Conservation (phyloP, 2,329 filamentous ascomycete genomes). For the Didymella lethalis region DNA sequence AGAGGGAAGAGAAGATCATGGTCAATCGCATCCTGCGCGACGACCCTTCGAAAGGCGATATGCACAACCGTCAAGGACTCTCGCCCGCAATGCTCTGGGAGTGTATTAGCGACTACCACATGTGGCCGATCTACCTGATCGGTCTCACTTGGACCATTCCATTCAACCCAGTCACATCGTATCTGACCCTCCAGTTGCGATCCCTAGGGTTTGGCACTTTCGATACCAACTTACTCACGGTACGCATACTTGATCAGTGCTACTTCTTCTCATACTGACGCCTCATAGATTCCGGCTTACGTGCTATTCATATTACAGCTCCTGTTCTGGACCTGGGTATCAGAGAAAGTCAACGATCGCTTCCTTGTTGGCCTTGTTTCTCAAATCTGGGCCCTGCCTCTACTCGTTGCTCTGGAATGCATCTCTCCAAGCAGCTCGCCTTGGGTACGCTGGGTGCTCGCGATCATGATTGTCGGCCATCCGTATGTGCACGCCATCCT, state of each 20-base stretch:
- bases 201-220: constrained; percentile 49
- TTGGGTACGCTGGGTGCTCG: constrained; percentile 52
- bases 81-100: constrained; percentile 58
- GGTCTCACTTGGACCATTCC: constrained; percentile 51
- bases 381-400: constrained; percentile 52
- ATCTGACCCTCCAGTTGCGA: constrained; percentile 48
- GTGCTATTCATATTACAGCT: constrained; percentile 59
- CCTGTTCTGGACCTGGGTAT: constrained; percentile 60
- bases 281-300: constrained; percentile 52
- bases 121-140: constrained; percentile 56
- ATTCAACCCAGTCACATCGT: constrained; percentile 39
- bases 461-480: constrained; percentile 52
- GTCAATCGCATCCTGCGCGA: constrained; percentile 68
- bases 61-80: constrained; percentile 67
- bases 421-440: constrained; percentile 40
- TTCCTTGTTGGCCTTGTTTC: constrained; percentile 56
- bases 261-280: background rate
- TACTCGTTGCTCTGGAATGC: constrained; percentile 50
- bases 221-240: constrained; percentile 50
- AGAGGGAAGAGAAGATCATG: constrained; percentile 74
- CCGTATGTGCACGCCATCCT: constrained; percentile 57
- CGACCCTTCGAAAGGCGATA: constrained; percentile 65
- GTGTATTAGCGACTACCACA: constrained; percentile 63
- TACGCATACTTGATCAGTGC: constrained; percentile 14
- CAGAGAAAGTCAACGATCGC: constrained; percentile 60